phyloP scores from a whole-genome alignment of 345 rosid species.

The Odontarrhena argentea region DNA sequence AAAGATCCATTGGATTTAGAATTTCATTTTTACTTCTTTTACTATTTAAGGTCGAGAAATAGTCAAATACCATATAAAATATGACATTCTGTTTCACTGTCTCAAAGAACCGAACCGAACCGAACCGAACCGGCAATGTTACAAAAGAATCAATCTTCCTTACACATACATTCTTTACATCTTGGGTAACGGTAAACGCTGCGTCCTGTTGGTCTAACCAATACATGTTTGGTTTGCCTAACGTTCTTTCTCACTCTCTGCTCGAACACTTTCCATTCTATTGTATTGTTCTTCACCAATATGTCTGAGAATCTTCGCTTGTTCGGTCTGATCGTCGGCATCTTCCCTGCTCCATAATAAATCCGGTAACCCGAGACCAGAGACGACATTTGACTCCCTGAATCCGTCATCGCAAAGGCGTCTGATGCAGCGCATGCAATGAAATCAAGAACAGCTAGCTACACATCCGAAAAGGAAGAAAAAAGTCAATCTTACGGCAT shows the following conservation, averaged over 20 bases:
- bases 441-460: conserved; percentile 96
- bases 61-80: background rate
- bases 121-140: conserved; percentile 1
- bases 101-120: background rate
- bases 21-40: too few relatives aligned
- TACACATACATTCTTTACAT: conserved; percentile 89
- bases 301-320: conserved; percentile 76
- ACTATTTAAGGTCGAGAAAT: too few relatives aligned
- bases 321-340: conserved; percentile 91
- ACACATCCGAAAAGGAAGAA: conserved; percentile 26
- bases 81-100: background rate
- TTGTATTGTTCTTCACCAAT: conserved; percentile 69
- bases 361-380: conserved; percentile 83
- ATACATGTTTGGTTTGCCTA: conserved; percentile 88
- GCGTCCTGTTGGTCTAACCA: conserved; percentile 75
- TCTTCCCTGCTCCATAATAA: conserved; percentile 83
- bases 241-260: conserved; percentile 89
- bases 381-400: conserved; percentile 91
- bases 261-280: conserved; percentile 88
- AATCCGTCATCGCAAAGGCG: conserved; percentile 97
- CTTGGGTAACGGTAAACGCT: conserved; percentile 87
- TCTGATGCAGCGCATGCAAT: conserved; percentile 78
- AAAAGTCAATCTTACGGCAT: background rate
- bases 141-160: conserved; percentile 34
- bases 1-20: too few relatives aligned